phyloP scores from a whole-genome alignment of 257 asterid species.

The Eucommia ulmoides region DNA sequence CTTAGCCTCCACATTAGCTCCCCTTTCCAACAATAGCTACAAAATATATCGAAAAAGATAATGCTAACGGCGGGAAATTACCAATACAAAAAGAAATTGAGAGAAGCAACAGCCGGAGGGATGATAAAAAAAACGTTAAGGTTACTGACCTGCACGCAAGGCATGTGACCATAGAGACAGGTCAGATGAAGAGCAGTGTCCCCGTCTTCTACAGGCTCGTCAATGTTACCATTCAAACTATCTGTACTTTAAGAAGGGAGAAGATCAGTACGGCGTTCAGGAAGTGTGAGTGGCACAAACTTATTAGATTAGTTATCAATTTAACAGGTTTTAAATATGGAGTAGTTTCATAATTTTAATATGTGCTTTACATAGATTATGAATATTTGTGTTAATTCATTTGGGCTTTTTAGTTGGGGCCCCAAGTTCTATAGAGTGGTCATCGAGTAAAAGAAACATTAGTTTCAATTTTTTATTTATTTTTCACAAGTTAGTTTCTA shows the following conservation, averaged over 20 bases:
- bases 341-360: too few relatives aligned
- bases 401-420: background rate
- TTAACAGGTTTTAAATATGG: background rate
- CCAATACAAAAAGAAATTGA: too few relatives aligned
- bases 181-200: constrained; percentile 89
- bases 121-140: background rate
- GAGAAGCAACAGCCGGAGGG: background rate
- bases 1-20: constrained; percentile 56
- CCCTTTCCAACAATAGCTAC: constrained; percentile 67
- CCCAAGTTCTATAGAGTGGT: background rate
- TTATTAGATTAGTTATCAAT: background rate
- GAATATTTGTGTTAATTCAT: too few relatives aligned
- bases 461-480: too few relatives aligned
- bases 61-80: background rate
- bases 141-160: constrained; percentile 61
- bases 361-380: too few relatives aligned
- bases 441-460: too few relatives aligned
- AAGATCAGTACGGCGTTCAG: constrained; percentile 7
- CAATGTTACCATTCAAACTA: constrained; percentile 54
- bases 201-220: constrained; percentile 84
- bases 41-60: background rate
- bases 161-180: constrained; percentile 74
- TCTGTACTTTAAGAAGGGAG: constrained; percentile 26
- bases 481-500: too few relatives aligned
- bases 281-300: background rate